Percentiles rank a stretch among this genome's conserved stretches.
Conservation (phyloP, 2,329 filamentous ascomycete species). For the Dactylellina cionopaga region DNA sequence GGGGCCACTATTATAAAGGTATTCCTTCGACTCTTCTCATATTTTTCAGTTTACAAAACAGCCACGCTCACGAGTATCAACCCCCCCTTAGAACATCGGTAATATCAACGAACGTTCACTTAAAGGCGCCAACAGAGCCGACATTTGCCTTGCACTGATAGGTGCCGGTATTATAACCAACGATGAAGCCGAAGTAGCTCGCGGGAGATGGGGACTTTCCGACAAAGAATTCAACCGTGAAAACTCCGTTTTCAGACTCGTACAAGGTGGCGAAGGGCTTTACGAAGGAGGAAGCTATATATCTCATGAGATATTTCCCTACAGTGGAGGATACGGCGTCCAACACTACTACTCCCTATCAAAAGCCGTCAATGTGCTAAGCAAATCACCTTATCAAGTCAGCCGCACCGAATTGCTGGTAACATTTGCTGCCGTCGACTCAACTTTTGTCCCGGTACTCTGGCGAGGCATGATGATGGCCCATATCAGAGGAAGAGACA, state of each 20-base stretch:
- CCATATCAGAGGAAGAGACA: constrained; percentile 51
- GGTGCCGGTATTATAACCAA: constrained; percentile 44
- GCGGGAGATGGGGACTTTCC: constrained; percentile 42
- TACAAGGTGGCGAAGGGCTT: constrained; percentile 46
- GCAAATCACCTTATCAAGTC: constrained; percentile 41
- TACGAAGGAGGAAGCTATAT: constrained; percentile 53
- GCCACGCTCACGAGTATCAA: neutral
- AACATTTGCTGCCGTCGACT: constrained; percentile 41
- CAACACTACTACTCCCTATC: constrained; percentile 50
- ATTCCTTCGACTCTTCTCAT: neutral
- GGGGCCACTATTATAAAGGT: constrained; percentile 47
- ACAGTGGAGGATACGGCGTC: constrained; percentile 52
- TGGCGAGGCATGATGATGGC: constrained; percentile 53
- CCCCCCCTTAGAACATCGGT: constrained; percentile 25
- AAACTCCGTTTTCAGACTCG: constrained; percentile 45
- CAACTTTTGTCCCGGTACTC: constrained; percentile 52
- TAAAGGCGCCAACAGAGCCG: constrained; percentile 49
- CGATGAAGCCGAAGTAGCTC: constrained; percentile 34
- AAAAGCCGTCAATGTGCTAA: constrained; percentile 43
- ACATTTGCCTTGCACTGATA: constrained; percentile 45
- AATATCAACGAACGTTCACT: constrained; percentile 33
- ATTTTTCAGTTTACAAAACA: neutral
- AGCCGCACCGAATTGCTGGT: constrained; percentile 27
- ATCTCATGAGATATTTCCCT: constrained; percentile 53
- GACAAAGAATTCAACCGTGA: constrained; percentile 39